Evolutionary conservation across 176 grass and related monocot genomes (phyloP).

Genomic region (Urochloa ruziziensis): DNA sequence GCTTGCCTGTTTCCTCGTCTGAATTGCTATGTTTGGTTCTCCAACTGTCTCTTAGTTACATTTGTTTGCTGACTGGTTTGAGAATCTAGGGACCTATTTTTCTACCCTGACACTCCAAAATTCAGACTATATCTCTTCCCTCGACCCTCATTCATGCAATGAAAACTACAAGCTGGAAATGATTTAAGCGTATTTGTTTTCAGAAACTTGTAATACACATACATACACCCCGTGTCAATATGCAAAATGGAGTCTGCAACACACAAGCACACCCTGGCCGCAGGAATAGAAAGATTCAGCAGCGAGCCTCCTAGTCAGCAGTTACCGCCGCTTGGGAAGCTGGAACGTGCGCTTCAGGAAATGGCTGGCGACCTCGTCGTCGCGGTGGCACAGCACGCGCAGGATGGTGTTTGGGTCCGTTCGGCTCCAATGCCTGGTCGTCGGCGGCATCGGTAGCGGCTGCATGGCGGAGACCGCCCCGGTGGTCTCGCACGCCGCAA

Average conservation of each 20-base stretch:
- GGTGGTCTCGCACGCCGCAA: constrained; percentile 15
- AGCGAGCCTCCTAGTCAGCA: not conserved
- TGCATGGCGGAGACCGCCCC: not conserved
- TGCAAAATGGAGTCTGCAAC: constrained; percentile 6
- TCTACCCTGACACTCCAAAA: not conserved
- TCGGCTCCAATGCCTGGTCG: constrained; percentile 52
- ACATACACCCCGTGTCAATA: not conserved
- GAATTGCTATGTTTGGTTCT: not conserved
- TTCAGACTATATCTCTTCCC: not conserved
- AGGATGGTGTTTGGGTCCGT: constrained; percentile 60
- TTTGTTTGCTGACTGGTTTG: not conserved
- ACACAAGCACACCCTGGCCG: not conserved
- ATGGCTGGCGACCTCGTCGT: constrained; percentile 54
- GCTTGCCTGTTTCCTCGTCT: not conserved
- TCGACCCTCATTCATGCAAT: not conserved
- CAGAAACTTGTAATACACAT: not conserved
- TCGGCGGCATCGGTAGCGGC: constrained; percentile 38
- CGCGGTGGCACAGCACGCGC: constrained; percentile 60
- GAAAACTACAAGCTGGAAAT: not conserved
- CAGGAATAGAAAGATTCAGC: not conserved
- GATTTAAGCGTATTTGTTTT: not conserved
- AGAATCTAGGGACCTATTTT: not conserved
- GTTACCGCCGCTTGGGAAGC: constrained; percentile 60
- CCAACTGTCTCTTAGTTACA: not conserved
- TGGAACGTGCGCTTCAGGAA: constrained; percentile 68